Percentiles rank a stretch among this genome's conserved stretches.
These are phyloP conservation scores for Eudorina sp. DNA, from an alignment of 139 green algal genomes.

Conservation along the genomic window DNA sequence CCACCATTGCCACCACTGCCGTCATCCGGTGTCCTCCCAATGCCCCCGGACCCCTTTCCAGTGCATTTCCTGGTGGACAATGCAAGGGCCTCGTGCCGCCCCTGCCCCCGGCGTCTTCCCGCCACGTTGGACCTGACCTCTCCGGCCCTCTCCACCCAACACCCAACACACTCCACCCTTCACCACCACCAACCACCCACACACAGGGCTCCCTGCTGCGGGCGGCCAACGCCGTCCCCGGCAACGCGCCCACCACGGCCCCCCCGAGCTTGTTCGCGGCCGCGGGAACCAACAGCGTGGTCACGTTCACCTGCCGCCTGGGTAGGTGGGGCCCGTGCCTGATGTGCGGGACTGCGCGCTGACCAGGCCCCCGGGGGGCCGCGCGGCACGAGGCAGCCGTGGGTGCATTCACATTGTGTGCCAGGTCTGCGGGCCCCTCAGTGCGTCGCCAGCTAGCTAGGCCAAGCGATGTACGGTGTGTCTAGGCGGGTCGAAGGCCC, in stretches of 20 bases:
- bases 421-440: not conserved
- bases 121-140: not conserved
- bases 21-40: no score
- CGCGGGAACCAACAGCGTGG: not conserved
- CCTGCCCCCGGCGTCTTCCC: not conserved
- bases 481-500: not conserved
- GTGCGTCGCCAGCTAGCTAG: not conserved
- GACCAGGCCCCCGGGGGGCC: not conserved
- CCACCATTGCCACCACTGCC: no score
- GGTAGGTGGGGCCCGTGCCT: not conserved
- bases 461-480: no score
- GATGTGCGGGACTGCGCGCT: not conserved
- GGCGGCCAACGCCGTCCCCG: no score
- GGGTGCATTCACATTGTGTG: not conserved
- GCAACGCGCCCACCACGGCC: no score
- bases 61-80: no score
- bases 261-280: not conserved
- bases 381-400: not conserved
- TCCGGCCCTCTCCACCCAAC: not conserved
- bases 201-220: not conserved
- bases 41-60: no score
- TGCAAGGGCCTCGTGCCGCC: no score
- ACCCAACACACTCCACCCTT: not conserved
- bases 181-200: not conserved
- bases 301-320: not conserved